Conservation (phyloP, 306 rosid genomes). For the Begonia peltatifolia region DNA sequence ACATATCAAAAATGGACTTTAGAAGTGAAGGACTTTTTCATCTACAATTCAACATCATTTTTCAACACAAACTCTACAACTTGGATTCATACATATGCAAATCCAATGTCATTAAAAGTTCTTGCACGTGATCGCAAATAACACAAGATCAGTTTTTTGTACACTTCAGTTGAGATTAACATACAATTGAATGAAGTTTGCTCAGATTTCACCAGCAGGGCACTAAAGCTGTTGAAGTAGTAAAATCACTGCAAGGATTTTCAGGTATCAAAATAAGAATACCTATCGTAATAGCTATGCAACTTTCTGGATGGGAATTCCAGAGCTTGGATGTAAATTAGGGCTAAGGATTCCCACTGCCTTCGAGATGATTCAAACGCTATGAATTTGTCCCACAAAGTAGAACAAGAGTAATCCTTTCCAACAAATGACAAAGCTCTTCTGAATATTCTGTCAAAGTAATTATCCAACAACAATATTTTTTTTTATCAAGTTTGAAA, state of each 20-base stretch:
- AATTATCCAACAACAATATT: neutral
- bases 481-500: no score
- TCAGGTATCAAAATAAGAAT: neutral
- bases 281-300: constrained; percentile 53
- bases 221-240: neutral
- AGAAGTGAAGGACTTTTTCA: no score
- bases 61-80: no score
- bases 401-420: constrained; percentile 64
- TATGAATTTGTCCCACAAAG: constrained; percentile 81
- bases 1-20: no score
- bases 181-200: neutral
- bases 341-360: constrained; percentile 62
- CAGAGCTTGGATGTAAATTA: constrained; percentile 62
- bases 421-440: constrained; percentile 78
- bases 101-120: no score
- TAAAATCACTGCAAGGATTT: neutral
- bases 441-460: constrained; percentile 42
- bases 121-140: no score
- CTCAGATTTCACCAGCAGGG: neutral
- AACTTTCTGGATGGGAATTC: constrained; percentile 77
- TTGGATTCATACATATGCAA: no score
- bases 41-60: no score
- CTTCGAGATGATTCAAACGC: constrained; percentile 72
- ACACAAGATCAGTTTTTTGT: no score
- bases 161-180: neutral